Evolutionary conservation across 208 protist species (phyloP).

Genomic region (Borovskyia barvae): DNA sequence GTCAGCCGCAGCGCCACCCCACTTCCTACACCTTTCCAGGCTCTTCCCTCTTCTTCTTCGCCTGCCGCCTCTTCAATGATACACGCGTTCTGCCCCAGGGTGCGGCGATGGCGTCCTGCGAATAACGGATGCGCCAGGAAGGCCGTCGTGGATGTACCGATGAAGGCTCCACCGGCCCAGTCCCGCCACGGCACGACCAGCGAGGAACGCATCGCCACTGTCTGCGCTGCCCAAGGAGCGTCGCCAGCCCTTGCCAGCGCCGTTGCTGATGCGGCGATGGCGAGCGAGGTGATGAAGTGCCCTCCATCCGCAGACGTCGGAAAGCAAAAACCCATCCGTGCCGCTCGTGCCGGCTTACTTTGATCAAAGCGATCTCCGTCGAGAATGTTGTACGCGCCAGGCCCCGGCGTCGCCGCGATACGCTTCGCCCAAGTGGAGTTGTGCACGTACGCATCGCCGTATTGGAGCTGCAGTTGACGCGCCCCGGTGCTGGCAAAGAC

Average conservation of each 20-base stretch:
- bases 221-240: not conserved
- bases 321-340: slow-evolving; percentile 12
- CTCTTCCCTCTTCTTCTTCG: not conserved
- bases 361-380: slow-evolving; percentile 19
- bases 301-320: slow-evolving; percentile 16
- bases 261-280: not conserved
- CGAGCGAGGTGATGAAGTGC: slow-evolving; percentile 5
- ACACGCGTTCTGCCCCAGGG: not conserved
- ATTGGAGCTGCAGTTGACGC: slow-evolving; percentile 25
- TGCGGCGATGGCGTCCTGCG: slow-evolving; percentile 13
- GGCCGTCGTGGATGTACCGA: slow-evolving; percentile 17
- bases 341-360: slow-evolving; percentile 8
- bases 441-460: slow-evolving; percentile 11
- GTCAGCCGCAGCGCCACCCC: slow-evolving; percentile 24
- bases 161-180: slow-evolving; percentile 26
- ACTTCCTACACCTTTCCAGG: slow-evolving; percentile 29
- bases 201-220: not conserved
- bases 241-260: not conserved
- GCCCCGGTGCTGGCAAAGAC: slow-evolving; percentile 20
- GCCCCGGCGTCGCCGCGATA: slow-evolving; percentile 23
- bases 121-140: slow-evolving; percentile 24
- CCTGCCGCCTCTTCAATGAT: not conserved
- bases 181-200: slow-evolving; percentile 23
- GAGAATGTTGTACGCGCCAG: slow-evolving; percentile 32
- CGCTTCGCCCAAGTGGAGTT: slow-evolving; percentile 15